Conservation (phyloP, 306 rosid species). For the Cucurbita maxima region DNA sequence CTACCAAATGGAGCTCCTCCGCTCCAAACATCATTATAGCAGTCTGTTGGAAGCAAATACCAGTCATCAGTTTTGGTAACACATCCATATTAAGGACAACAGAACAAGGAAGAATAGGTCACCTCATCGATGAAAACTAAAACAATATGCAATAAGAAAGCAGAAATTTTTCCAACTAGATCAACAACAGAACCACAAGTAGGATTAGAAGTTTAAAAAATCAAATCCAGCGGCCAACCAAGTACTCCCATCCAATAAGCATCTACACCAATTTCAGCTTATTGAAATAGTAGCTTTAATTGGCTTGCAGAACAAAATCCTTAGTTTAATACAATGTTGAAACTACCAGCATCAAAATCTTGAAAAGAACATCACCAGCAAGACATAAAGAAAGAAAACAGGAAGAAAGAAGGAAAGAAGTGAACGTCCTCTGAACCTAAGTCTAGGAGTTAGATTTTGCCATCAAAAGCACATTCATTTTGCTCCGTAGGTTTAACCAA, state of each 20-base stretch:
- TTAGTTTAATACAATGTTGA: not conserved
- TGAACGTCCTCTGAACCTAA: not conserved
- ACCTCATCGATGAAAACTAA: not conserved
- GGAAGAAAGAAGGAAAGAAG: not conserved
- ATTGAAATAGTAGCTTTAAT: not conserved
- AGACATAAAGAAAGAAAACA: not conserved
- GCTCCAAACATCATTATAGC: conserved; percentile 62
- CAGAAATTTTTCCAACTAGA: not conserved
- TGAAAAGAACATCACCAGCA: not conserved
- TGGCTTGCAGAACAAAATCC: not conserved
- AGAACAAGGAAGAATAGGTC: not conserved
- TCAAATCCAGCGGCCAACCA: not conserved
- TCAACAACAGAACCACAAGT: not conserved
- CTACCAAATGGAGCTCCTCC: conserved; percentile 92
- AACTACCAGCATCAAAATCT: not conserved
- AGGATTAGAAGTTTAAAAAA: not conserved
- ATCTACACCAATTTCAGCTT: not conserved
- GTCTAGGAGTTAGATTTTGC: not conserved
- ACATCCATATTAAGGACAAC: not conserved
- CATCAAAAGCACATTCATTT: not conserved
- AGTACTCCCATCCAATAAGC: not conserved
- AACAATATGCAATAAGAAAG: not conserved
- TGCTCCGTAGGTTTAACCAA: not conserved
- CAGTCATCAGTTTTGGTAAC: conserved; percentile 6
- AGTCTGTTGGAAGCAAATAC: conserved; percentile 41